These are phyloP conservation scores for Gentiana dahurica DNA, from an alignment of 257 asterid genomes.

Conservation along the genomic window DNA sequence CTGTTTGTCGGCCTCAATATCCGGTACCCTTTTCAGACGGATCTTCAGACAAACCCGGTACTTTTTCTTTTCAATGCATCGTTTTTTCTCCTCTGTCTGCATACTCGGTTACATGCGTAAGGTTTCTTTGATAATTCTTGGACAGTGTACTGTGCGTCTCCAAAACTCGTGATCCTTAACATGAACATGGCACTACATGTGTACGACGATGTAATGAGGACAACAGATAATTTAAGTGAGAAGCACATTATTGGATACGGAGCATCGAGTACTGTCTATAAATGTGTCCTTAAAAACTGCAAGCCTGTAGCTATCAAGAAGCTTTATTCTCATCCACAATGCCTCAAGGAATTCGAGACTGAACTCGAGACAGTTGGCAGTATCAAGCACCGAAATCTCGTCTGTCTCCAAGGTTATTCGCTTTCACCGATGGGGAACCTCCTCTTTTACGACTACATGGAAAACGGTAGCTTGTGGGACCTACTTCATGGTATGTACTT, in stretches of 20 bases:
- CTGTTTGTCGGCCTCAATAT: slow-evolving; percentile 67
- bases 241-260: slow-evolving; percentile 79
- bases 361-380: slow-evolving; percentile 88
- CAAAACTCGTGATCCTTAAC: slow-evolving; percentile 89
- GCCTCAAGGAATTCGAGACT: slow-evolving; percentile 79
- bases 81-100: not conserved
- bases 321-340: slow-evolving; percentile 72
- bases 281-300: slow-evolving; percentile 87
- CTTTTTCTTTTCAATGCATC: not conserved
- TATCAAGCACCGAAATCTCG: slow-evolving; percentile 90
- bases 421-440: slow-evolving; percentile 75
- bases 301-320: slow-evolving; percentile 87
- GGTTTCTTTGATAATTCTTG: not conserved
- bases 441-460: slow-evolving; percentile 93
- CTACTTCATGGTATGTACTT: slow-evolving; percentile 64
- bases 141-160: slow-evolving; percentile 59
- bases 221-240: slow-evolving; percentile 86
- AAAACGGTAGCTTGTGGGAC: slow-evolving; percentile 94
- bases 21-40: slow-evolving; percentile 51
- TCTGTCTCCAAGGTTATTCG: slow-evolving; percentile 86
- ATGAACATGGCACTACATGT: slow-evolving; percentile 98
- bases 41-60: slow-evolving; percentile 79
- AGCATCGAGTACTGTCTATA: slow-evolving; percentile 90
- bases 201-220: slow-evolving; percentile 91
- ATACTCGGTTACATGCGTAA: not conserved